These are phyloP conservation scores for Schoenoplectus tabernaemontani DNA, from an alignment of 202 grass and related monocot genomes.

Conservation along the genomic window DNA sequence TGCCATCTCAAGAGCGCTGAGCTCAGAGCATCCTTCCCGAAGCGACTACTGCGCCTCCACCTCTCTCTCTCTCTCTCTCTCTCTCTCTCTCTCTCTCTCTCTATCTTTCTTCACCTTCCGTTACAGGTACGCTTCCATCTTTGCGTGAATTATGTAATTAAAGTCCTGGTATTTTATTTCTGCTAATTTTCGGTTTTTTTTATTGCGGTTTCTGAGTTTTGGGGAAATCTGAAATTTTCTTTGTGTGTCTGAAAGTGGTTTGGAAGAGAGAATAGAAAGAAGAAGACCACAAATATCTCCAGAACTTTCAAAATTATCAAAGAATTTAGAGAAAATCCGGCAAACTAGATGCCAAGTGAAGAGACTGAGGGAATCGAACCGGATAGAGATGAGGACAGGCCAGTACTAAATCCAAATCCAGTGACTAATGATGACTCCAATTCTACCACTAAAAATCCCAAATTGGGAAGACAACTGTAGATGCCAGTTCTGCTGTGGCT, in stretches of 20 bases:
- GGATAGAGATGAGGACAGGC: neutral
- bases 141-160: conserved; percentile 2
- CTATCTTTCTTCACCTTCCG: neutral
- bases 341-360: conserved; percentile 9
- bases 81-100: too few relatives aligned
- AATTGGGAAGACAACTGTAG: conserved; percentile 1
- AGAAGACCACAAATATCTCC: neutral
- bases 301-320: neutral
- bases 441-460: neutral
- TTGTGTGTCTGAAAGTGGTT: neutral
- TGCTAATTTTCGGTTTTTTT: neutral
- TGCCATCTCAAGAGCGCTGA: too few relatives aligned
- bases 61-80: too few relatives aligned
- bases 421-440: conserved; percentile 3
- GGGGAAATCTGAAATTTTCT: conserved; percentile 10
- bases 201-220: neutral
- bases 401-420: conserved; percentile 8
- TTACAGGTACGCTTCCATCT: conserved; percentile 20
- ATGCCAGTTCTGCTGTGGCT: conserved; percentile 9
- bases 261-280: conserved; percentile 3
- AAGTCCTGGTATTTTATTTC: neutral
- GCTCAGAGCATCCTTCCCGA: too few relatives aligned
- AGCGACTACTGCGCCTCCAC: too few relatives aligned
- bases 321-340: neutral
- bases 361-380: neutral